A percentile compares a stretch with the other conserved stretches of the same genome.
Conservation (phyloP, 257 asterid species). For the Solanum bulbocastanum region DNA sequence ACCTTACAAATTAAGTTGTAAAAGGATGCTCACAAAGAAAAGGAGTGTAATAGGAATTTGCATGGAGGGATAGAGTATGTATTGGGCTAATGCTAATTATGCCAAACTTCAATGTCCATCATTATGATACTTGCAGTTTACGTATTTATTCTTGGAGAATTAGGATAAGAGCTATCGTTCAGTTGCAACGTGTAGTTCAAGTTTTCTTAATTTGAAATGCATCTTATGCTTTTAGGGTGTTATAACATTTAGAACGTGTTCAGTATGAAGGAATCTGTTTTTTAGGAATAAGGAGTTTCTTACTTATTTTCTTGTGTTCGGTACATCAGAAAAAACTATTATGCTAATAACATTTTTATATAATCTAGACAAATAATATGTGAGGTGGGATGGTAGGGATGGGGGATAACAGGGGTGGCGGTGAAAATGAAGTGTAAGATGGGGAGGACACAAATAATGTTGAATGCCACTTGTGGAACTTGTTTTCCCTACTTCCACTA, state of each 20-base stretch:
- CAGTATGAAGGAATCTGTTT: background rate
- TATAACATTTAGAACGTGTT: background rate
- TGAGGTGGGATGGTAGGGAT: background rate
- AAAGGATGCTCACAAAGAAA: background rate
- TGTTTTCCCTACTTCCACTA: background rate
- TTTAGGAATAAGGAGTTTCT: background rate
- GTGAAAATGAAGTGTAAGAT: background rate
- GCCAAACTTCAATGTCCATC: background rate
- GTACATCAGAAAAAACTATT: background rate
- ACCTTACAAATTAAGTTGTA: background rate
- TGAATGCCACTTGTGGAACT: background rate
- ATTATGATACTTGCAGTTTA: background rate
- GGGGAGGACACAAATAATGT: background rate
- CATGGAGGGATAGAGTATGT: background rate
- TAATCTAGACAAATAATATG: background rate
- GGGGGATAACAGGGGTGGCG: background rate
- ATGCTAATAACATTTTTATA: background rate
- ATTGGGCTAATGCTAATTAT: background rate
- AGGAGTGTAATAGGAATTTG: background rate
- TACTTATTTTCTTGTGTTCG: background rate
- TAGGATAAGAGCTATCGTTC: background rate
- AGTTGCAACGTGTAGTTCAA: background rate
- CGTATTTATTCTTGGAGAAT: background rate
- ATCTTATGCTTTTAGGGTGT: background rate
- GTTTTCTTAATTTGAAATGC: background rate